phyloP scores from a whole-genome alignment of 371 early-diverging fungal species.

The Scutellospora calospora region DNA sequence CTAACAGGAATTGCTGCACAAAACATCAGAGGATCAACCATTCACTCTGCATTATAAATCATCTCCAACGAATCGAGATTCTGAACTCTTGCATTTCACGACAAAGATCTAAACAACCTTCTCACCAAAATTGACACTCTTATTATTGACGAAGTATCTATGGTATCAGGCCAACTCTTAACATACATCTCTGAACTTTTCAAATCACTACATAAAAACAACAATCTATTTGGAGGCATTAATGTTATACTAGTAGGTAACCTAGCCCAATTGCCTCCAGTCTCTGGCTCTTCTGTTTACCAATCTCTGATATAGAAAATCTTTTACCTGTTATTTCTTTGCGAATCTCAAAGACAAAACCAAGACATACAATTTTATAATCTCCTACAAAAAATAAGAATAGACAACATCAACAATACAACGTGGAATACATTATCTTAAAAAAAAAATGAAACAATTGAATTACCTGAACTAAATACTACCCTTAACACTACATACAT shows the following conservation, averaged over 20 bases:
- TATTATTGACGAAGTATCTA: constrained; percentile 2
- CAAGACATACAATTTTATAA: neutral
- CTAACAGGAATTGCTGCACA: neutral
- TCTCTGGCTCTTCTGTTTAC: neutral
- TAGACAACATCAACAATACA: neutral
- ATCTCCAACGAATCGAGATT: neutral
- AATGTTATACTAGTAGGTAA: neutral
- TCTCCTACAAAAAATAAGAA: neutral
- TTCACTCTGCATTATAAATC: neutral
- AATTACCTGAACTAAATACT: no score
- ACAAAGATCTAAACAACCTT: neutral
- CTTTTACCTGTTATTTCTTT: constrained; percentile 11
- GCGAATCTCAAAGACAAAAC: constrained; percentile 2
- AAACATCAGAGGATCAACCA: neutral
- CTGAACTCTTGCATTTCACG: constrained; percentile 4
- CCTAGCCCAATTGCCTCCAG: neutral
- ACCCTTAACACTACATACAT: no score
- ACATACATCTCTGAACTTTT: neutral
- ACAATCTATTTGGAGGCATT: neutral
- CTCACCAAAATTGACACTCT: neutral
- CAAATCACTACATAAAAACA: neutral
- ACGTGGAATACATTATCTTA: neutral
- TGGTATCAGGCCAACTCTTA: neutral
- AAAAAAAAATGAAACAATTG: neutral
- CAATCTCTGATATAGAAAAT: neutral